Evolutionary conservation across 148 eudicot species (phyloP), one percentile per base, ranked within the genome.

Genomic region (Linanthus parryae): DNA sequence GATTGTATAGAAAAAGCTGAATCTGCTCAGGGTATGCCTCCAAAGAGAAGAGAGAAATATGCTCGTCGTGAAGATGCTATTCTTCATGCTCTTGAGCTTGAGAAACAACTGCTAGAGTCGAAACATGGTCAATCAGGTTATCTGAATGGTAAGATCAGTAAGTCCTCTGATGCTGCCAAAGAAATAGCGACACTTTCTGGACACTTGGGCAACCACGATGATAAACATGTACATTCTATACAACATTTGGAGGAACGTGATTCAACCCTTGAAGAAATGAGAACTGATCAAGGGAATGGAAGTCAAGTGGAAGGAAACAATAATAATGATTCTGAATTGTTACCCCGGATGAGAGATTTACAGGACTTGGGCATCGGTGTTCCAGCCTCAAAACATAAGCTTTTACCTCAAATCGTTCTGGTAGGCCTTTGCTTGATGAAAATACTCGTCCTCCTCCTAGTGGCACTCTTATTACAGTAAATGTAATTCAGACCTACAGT

Each of bases 61-160:
- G 99, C 96, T 42, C 88, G 96, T 27, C 70, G 95, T 38, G 96
- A 88, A 73, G 96, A 94, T 82, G 99, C 96, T 8, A 94, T 88
- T 64, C 82, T 94, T 53, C 91, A 94, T 78, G 99, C 99, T 34
- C 95, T 94, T 47, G 86, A 88, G 54, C 85, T 94, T 51, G 99
- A 94, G 85, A 92, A 80, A 57, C 74, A 80, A 42, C 41, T 78
- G 35, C 56, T 68, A 67, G 87, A 74, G 67, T 77, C 73, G 48
- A 86, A 74, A 61, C 64, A 67, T 67, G 94, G 76, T 57, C 76
- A 78, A 33, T 42, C 54, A 36, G 90, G 50, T 23, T 52, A 51
- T 40, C 57, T 59, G 64, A 55, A 54, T 75, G 62, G 57, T 27
- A 44, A 48, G 54, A 57, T 30, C 52, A 73, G 59, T 48, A 74